phyloP scores from a whole-genome alignment of 768 basidiomycete species.

The Kwoniella dendrophila region DNA sequence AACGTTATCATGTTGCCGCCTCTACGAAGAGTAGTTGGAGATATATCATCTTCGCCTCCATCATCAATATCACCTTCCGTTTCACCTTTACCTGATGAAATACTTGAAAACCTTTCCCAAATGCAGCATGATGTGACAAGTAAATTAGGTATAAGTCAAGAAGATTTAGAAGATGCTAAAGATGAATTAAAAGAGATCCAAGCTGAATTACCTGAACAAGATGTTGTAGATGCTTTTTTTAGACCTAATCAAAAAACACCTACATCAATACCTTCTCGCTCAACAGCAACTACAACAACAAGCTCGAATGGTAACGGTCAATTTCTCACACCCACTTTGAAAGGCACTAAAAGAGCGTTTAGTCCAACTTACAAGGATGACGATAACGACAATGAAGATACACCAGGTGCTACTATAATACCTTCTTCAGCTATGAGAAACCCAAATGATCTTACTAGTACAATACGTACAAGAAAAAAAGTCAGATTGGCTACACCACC shows the following conservation, averaged over 20 bases:
- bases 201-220: constrained; percentile 16
- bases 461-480: constrained; percentile 31
- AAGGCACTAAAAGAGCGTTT: constrained; percentile 15
- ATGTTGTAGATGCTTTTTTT: constrained; percentile 20
- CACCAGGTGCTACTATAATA: constrained; percentile 9
- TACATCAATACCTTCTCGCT: neutral
- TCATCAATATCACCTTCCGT: constrained; percentile 33
- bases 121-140: constrained; percentile 11
- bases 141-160: constrained; percentile 22
- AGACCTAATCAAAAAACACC: constrained; percentile 23
- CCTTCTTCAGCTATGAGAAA: constrained; percentile 11
- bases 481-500: constrained; percentile 42
- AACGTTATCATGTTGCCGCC: constrained; percentile 40
- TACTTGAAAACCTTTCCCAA: constrained; percentile 6
- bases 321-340: constrained; percentile 7
- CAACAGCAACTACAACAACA: constrained; percentile 2
- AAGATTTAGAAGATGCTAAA: constrained; percentile 24
- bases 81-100: neutral
- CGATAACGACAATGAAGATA: constrained; percentile 1
- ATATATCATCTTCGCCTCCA: constrained; percentile 35
- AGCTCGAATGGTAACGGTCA: neutral
- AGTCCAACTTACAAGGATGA: constrained; percentile 22
- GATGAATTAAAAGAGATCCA: constrained; percentile 27
- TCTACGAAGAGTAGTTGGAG: constrained; percentile 23
- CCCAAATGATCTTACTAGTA: neutral